A percentile compares a stretch with the other conserved stretches of the same genome.
These are phyloP conservation scores for Arctium lappa DNA, from an alignment of 129 eudicot genomes.

Conservation along the genomic window DNA sequence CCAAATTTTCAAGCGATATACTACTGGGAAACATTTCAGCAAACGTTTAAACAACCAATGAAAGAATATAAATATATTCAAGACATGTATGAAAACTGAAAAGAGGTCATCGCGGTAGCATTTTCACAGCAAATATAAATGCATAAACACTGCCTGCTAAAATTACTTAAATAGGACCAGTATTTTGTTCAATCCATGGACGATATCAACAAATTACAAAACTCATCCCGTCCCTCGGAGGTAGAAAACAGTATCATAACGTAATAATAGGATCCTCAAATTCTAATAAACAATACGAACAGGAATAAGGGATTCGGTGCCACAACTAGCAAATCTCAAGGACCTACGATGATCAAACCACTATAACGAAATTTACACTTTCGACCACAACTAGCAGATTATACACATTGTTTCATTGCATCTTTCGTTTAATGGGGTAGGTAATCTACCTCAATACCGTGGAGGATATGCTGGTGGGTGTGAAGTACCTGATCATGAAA, in stretches of 20 bases:
- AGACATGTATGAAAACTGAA: neutral
- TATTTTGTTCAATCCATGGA: neutral
- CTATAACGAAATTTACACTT: conserved; percentile 20
- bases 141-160: neutral
- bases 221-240: neutral
- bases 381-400: neutral
- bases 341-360: neutral
- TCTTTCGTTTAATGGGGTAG: neutral
- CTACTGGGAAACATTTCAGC: too few relatives aligned
- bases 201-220: neutral
- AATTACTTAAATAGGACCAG: neutral
- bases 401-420: neutral
- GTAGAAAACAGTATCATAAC: neutral
- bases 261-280: neutral
- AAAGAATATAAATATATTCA: neutral
- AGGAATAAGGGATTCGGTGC: neutral
- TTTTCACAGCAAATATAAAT: neutral
- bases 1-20: too few relatives aligned
- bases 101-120: neutral
- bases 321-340: conserved; percentile 10
- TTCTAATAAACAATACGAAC: neutral
- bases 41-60: neutral
- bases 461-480: conserved; percentile 61
- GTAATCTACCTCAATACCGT: conserved; percentile 43
- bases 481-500: conserved; percentile 33